phyloP scores from a whole-genome alignment of 208 protist species.

The Zelonia costaricensis region DNA sequence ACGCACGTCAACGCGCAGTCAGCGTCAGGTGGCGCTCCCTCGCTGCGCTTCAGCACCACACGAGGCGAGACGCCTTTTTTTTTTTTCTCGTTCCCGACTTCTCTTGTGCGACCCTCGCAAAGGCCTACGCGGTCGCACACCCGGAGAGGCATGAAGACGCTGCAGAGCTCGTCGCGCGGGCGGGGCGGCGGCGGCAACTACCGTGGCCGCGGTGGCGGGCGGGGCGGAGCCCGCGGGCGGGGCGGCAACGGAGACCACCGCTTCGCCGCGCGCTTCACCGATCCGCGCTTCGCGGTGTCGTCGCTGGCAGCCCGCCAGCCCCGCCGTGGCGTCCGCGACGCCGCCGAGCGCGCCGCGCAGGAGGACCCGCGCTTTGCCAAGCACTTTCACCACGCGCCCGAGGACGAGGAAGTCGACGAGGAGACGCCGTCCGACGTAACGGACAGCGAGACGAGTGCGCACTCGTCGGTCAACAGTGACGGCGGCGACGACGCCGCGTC shows the following conservation, averaged over 20 bases:
- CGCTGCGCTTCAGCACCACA: no score
- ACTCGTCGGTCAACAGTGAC: constrained; percentile 6
- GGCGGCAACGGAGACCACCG: constrained; percentile 50
- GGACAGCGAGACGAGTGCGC: constrained; percentile 2
- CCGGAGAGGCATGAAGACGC: constrained; percentile 52
- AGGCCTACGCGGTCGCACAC: not conserved
- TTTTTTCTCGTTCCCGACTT: not conserved
- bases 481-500: constrained; percentile 30
- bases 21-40: not conserved
- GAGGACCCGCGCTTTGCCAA: constrained; percentile 80
- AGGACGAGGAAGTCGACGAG: constrained; percentile 41
- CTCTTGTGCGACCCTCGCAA: not conserved
- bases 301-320: constrained; percentile 13
- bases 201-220: constrained; percentile 32
- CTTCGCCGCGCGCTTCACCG: constrained; percentile 86
- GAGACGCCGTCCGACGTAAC: constrained; percentile 14
- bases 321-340: constrained; percentile 3
- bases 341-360: constrained; percentile 33
- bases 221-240: constrained; percentile 34
- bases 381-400: constrained; percentile 23
- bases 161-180: constrained; percentile 65
- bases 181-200: constrained; percentile 35
- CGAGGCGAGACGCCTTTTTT: not conserved
- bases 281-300: constrained; percentile 84
- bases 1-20: not conserved